Evolutionary conservation across 176 grass and related monocot genomes (phyloP), one percentile per base, ranked within the genome.

Genomic region (Rhipidocladum racemiflorum): DNA sequence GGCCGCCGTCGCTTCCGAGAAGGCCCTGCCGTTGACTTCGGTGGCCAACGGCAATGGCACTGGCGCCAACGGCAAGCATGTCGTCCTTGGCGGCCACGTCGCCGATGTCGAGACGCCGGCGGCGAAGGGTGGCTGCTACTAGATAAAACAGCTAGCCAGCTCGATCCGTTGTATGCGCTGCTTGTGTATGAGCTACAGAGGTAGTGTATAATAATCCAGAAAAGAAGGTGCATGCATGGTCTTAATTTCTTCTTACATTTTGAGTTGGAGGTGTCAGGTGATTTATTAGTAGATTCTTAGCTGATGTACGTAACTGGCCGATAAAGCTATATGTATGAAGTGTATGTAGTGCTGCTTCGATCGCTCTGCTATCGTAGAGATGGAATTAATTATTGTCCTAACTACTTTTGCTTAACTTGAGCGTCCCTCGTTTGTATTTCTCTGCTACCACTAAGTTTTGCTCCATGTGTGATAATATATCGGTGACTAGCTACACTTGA

Each of bases 1-100:
- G 54, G 86, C 15, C 38, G 60, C 36, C 45, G 24, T 39, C 5
- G 70, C 57, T 14, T 44, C 25, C 36, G 88, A 97, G 88, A 82
- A 72, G 68, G 28, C 27, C 54, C 78, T 97, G 45, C 92, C 95
- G n/a, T 21, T 89, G 46, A 83, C 87, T 34, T 73, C 92, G 9
- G 25, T 71, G 49, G 1, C 11, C 60, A 55, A 48, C 18, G 55
- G 34, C 35, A 8, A 70, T 32, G 55, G 9, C 61, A 68, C 75
- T 23, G 79, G 56, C 4, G 46, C 46, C 23, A 81, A 84, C 48
- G 80, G 81, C 71, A 90, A 80, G 76, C 86, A 86, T 5, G 83
- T 46, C 34, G 60, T 29, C 21, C 25, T 72, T 25, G 39, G 24
- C 23, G 70, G 70, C 50, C 75, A 79, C 17, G n/a, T 13, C 82